phyloP scores from a whole-genome alignment of 1,284 basidiomycete genomes.

The Salmacisia buchloeana region DNA sequence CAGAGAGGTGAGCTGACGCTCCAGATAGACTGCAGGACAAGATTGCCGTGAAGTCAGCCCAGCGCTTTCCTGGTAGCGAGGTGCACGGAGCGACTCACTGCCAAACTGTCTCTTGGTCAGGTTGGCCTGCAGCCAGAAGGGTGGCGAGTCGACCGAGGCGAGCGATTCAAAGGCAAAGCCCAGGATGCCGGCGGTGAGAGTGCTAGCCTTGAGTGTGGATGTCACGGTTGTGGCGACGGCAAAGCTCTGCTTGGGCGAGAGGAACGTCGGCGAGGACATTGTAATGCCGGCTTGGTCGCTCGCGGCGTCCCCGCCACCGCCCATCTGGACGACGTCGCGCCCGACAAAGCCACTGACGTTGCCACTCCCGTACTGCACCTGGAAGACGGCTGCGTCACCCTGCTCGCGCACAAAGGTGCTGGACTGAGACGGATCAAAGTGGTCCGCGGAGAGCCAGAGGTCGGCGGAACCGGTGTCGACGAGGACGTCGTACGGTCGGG shows the following conservation, averaged over 20 bases:
- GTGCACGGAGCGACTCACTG: not conserved
- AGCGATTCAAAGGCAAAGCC: conserved; percentile 35
- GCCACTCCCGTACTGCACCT: conserved; percentile 29
- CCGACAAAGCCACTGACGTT: conserved; percentile 25
- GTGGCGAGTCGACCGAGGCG: conserved; percentile 17
- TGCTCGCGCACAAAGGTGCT: conserved; percentile 15
- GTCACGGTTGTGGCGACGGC: conserved; percentile 31
- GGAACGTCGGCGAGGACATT: no score
- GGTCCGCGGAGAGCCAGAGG: conserved; percentile 20
- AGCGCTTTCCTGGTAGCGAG: no score
- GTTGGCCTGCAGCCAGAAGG: conserved; percentile 27
- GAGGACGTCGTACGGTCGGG: conserved; percentile 22
- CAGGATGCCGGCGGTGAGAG: conserved; percentile 28
- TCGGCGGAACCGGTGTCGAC: conserved; percentile 39
- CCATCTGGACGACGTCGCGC: conserved; percentile 22
- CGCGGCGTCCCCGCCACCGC: conserved; percentile 21
- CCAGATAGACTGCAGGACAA: not conserved
- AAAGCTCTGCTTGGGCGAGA: conserved; percentile 18
- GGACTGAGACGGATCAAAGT: conserved; percentile 18
- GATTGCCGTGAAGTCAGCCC: not conserved
- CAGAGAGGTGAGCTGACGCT: not conserved
- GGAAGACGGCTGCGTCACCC: conserved; percentile 21
- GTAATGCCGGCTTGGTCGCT: no score
- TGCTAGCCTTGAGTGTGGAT: conserved; percentile 15
- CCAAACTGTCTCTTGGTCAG: conserved; percentile 31